These are phyloP conservation scores for Medicago arabica DNA, from an alignment of 306 rosid genomes.

Conservation along the genomic window DNA sequence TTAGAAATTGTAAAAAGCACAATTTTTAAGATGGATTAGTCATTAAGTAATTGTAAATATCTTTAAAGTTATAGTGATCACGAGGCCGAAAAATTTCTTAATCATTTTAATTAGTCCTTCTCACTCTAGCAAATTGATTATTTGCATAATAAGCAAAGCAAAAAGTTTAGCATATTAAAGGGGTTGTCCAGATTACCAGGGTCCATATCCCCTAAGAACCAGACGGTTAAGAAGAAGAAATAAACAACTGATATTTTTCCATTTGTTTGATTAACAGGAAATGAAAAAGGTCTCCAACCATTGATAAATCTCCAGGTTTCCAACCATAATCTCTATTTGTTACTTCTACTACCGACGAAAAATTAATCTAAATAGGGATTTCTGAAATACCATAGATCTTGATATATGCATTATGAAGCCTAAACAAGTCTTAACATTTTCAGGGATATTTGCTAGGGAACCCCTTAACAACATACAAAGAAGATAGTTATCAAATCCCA, in stretches of 20 bases:
- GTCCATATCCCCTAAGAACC: neutral
- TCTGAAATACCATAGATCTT: neutral
- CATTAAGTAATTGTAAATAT: too few species aligned
- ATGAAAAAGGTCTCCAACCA: constrained; percentile 52
- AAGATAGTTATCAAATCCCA: constrained; percentile 29
- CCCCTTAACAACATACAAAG: neutral
- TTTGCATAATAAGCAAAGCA: neutral
- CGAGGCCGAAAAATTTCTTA: too few species aligned
- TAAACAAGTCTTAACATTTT: neutral
- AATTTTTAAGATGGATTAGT: neutral
- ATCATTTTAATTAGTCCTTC: too few species aligned
- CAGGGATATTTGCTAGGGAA: constrained; percentile 79
- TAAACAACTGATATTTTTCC: neutral
- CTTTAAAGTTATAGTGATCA: too few species aligned
- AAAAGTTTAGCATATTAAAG: neutral
- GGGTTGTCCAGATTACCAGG: neutral
- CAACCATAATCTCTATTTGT: neutral
- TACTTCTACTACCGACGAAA: neutral
- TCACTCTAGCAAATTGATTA: neutral
- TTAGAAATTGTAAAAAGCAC: constrained; percentile 27
- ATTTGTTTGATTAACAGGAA: constrained; percentile 48
- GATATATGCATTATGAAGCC: too few species aligned
- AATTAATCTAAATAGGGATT: neutral
- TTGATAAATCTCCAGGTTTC: constrained; percentile 64
- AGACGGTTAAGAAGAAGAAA: neutral